Conservation (phyloP, 179 eudicot species). For the Beta macrorhiza region DNA sequence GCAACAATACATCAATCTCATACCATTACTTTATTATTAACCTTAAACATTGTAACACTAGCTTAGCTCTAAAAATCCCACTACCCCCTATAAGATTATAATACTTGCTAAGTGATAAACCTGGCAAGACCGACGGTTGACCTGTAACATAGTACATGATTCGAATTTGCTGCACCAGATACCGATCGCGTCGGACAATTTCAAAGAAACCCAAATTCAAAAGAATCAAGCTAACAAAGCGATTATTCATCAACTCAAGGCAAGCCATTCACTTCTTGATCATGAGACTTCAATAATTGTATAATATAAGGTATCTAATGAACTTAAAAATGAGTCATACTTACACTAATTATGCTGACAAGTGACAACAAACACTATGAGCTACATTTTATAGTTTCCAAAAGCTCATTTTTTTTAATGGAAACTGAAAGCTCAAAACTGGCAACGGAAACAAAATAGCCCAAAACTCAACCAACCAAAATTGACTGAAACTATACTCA, state of each 20-base stretch:
- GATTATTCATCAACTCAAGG: too few species aligned
- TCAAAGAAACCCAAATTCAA: background rate
- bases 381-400: background rate
- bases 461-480: background rate
- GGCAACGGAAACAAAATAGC: too few species aligned
- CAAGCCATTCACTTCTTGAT: too few species aligned
- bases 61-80: background rate
- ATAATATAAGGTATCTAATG: too few species aligned
- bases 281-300: too few species aligned
- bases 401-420: too few species aligned
- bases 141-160: background rate
- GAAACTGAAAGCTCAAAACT: too few species aligned
- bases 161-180: background rate
- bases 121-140: background rate
- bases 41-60: background rate
- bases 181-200: background rate
- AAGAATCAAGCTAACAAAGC: background rate
- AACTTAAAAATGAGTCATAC: too few species aligned
- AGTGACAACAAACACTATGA: background rate
- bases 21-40: background rate
- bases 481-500: background rate
- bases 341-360: background rate
- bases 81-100: background rate
- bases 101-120: background rate
- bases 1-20: background rate